These are phyloP conservation scores for Calonectria montana DNA, from an alignment of 2,329 filamentous ascomycete species.

Conservation along the genomic window DNA sequence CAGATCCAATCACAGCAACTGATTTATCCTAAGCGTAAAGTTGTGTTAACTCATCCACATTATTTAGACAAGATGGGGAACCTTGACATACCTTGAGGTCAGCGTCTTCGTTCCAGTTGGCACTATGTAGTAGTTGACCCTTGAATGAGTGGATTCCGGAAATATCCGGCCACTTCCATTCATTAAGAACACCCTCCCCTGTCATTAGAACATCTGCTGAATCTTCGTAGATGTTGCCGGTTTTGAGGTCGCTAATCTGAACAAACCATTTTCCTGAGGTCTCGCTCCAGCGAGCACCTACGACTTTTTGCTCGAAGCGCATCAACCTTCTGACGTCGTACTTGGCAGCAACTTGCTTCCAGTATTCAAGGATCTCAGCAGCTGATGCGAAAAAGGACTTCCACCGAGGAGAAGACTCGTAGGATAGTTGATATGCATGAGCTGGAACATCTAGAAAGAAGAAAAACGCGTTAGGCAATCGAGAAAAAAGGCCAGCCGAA, in stretches of 20 bases:
- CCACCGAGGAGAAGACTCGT: constrained; percentile 21
- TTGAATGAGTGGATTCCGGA: constrained; percentile 60
- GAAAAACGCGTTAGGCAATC: background rate
- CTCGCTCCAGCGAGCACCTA: constrained; percentile 19
- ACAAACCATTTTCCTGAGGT: constrained; percentile 13
- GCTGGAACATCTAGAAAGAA: constrained; percentile 13
- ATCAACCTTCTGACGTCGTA: constrained; percentile 32
- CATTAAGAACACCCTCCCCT: constrained; percentile 29
- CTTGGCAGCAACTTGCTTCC: constrained; percentile 31
- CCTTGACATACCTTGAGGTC: background rate
- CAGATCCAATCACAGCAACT: constrained; percentile 22
- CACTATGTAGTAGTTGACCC: constrained; percentile 64
- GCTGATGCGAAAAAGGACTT: constrained; percentile 13
- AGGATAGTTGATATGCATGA: constrained; percentile 24
- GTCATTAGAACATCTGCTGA: constrained; percentile 36
- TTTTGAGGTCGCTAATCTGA: background rate
- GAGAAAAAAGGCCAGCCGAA: background rate
- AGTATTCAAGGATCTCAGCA: constrained; percentile 36
- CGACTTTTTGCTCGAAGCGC: constrained; percentile 24
- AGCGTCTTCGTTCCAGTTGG: constrained; percentile 13
- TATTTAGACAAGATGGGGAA: background rate
- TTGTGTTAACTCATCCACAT: background rate
- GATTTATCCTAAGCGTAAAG: background rate
- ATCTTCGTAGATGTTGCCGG: constrained; percentile 7
- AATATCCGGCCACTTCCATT: constrained; percentile 58